Percentiles rank a stretch among this genome's conserved stretches.
Evolutionary conservation across 2,329 filamentous ascomycete species (phyloP).

Genomic region (Aureobasidium sp.): DNA sequence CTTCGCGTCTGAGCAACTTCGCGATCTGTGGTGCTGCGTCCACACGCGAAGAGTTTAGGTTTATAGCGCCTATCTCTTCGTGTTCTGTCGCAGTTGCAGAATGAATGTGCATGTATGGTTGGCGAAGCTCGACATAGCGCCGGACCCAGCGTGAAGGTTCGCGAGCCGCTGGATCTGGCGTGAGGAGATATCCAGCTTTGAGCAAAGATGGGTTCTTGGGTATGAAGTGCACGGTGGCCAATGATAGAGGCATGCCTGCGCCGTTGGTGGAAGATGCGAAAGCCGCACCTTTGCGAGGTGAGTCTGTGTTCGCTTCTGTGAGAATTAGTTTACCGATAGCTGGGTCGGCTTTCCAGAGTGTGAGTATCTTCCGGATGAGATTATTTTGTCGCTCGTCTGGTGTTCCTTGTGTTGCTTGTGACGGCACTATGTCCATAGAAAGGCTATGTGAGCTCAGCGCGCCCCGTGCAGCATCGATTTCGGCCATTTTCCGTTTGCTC

Average conservation of each 20-base stretch:
- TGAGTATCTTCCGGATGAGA: constrained; percentile 47
- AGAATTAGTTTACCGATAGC: constrained; percentile 38
- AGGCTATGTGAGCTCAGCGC: constrained; percentile 38
- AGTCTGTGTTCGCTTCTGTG: constrained; percentile 48
- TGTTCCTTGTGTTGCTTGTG: constrained; percentile 20
- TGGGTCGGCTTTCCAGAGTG: constrained; percentile 50
- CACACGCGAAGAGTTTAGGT: constrained; percentile 79
- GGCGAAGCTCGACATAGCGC: constrained; percentile 82
- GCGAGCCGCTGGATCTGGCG: constrained; percentile 64
- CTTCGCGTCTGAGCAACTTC: constrained; percentile 52
- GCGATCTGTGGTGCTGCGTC: constrained; percentile 87
- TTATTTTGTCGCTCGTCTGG: constrained; percentile 28
- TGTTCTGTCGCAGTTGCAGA: constrained; percentile 64
- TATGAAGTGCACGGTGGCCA: constrained; percentile 67
- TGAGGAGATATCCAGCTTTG: constrained; percentile 81
- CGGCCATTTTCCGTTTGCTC: constrained; percentile 62
- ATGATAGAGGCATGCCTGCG: constrained; percentile 48
- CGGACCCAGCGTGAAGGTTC: constrained; percentile 73
- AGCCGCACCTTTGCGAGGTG: constrained; percentile 54
- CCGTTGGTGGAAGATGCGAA: constrained; percentile 32
- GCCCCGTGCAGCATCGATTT: constrained; percentile 67
- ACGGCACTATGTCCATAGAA: constrained; percentile 26
- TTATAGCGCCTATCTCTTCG: constrained; percentile 72
- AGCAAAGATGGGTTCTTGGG: constrained; percentile 64
- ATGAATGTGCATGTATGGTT: constrained; percentile 88